phyloP scores from a whole-genome alignment of 345 rosid genomes.

The Gossypium arboreum region DNA sequence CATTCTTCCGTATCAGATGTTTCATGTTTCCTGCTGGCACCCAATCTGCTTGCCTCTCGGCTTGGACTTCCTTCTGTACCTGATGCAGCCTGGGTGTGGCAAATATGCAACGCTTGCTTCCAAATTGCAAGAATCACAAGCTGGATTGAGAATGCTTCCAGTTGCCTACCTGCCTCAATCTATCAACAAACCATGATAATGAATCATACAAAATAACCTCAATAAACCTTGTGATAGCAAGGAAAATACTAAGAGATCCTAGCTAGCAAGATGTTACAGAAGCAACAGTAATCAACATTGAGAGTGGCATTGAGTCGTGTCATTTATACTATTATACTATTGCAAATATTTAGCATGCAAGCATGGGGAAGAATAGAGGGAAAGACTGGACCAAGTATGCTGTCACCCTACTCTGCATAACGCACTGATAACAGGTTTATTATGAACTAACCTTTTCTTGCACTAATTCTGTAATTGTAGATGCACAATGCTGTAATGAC shows the following conservation, averaged over 20 bases:
- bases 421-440: not conserved
- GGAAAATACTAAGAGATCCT: conserved; percentile 9
- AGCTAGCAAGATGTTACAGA: conserved; percentile 9
- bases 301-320: not conserved
- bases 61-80: conserved; percentile 80
- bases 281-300: conserved; percentile 8
- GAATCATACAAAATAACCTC: not conserved
- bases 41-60: conserved; percentile 43
- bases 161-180: conserved; percentile 46
- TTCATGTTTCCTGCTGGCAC: conserved; percentile 46
- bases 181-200: conserved; percentile 28
- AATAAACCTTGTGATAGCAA: conserved; percentile 14
- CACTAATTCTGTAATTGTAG: conserved; percentile 60
- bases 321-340: not conserved
- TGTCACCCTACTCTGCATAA: not conserved
- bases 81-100: conserved; percentile 92
- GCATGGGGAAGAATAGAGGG: not conserved
- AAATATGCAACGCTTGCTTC: conserved; percentile 90
- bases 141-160: conserved; percentile 91
- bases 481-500: conserved; percentile 74
- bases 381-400: not conserved
- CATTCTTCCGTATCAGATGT: conserved; percentile 40
- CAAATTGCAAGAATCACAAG: conserved; percentile 90
- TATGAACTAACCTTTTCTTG: conserved; percentile 52
- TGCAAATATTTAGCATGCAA: not conserved